phyloP scores from a whole-genome alignment of 1,284 basidiomycete genomes.

The Cutaneotrichosporon sp. region DNA sequence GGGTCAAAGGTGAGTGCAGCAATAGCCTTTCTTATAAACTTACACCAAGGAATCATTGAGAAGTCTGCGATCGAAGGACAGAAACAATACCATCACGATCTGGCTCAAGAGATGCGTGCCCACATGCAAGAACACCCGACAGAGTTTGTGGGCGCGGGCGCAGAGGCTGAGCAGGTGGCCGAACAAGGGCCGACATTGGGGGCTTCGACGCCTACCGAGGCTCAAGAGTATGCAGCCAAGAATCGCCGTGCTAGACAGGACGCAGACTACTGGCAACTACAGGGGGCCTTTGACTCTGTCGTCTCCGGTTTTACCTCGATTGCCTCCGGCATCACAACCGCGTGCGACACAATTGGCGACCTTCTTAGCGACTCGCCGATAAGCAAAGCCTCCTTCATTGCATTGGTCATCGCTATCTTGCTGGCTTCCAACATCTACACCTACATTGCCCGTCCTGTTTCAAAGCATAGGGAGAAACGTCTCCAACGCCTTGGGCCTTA shows the following conservation, averaged over 20 bases:
- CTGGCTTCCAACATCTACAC: conserved; percentile 62
- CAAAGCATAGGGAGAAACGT: conserved; percentile 17
- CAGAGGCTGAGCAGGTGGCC: conserved; percentile 37
- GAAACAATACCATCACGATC: conserved; percentile 75
- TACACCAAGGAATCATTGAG: conserved; percentile 75
- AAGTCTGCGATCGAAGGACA: conserved; percentile 91
- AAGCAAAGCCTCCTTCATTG: conserved; percentile 54
- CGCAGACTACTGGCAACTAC: conserved; percentile 57
- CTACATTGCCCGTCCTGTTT: conserved; percentile 27
- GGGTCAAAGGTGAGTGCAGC: conserved; percentile 74
- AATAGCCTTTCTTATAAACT: not conserved
- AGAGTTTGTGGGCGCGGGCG: conserved; percentile 82
- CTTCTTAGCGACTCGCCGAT: conserved; percentile 57
- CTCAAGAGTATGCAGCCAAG: conserved; percentile 40
- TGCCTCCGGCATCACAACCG: conserved; percentile 61
- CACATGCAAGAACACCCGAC: conserved; percentile 83
- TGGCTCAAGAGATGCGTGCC: conserved; percentile 75
- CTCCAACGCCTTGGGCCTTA: conserved; percentile 14
- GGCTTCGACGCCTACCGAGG: conserved; percentile 19
- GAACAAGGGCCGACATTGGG: conserved; percentile 10
- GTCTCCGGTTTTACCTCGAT: conserved; percentile 64
- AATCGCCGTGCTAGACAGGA: conserved; percentile 32
- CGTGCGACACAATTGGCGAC: conserved; percentile 56
- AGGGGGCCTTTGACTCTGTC: conserved; percentile 79
- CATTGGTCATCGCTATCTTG: conserved; percentile 64